These are phyloP conservation scores for Trichophyton benhamiae DNA, from an alignment of 2,329 filamentous ascomycete species.

Conservation along the genomic window DNA sequence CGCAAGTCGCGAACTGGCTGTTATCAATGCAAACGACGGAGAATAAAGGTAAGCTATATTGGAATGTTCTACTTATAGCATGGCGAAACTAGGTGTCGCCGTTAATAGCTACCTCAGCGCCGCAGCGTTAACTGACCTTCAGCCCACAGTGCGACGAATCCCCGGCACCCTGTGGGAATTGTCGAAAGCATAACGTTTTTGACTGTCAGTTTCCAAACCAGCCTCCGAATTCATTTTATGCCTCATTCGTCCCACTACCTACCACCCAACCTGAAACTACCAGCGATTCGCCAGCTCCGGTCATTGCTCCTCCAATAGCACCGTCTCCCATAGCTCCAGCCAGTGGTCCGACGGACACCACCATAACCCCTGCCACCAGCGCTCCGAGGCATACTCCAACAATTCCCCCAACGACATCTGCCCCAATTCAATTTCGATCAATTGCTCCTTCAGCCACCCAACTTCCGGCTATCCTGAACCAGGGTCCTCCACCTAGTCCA, in stretches of 20 bases:
- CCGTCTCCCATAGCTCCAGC: background rate
- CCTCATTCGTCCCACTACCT: background rate
- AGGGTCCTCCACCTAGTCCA: background rate
- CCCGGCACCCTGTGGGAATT: constrained; percentile 18
- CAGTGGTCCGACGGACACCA: background rate
- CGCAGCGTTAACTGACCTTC: background rate
- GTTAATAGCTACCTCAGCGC: background rate
- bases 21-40: constrained; percentile 24
- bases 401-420: background rate
- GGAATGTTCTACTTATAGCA: background rate
- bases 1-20: constrained; percentile 26
- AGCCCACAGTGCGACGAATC: constrained; percentile 17
- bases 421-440: background rate
- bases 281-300: background rate
- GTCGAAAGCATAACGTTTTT: constrained; percentile 17
- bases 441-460: constrained; percentile 3
- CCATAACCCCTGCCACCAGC: background rate
- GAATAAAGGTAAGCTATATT: constrained; percentile 22
- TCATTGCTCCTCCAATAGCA: background rate
- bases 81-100: background rate
- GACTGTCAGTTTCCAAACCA: constrained; percentile 15
- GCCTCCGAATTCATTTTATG: constrained; percentile 1
- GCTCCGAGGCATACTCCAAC: background rate
- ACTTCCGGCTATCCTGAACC: constrained; percentile 5
- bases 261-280: background rate